phyloP scores from a whole-genome alignment of 2,329 filamentous ascomycete species.

The Stemphylium vesicarium region DNA sequence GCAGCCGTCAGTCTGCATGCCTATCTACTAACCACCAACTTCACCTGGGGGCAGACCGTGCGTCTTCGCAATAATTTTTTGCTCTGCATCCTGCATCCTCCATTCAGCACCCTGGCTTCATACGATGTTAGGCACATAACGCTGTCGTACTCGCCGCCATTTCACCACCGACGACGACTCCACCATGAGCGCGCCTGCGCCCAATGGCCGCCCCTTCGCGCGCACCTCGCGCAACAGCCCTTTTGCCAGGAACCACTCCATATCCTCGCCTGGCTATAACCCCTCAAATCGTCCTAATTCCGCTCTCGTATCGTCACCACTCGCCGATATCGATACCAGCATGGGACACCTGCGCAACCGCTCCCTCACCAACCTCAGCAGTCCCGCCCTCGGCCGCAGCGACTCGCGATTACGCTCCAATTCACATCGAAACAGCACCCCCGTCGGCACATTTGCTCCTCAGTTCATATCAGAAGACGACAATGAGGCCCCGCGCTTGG shows the following conservation, averaged over 20 bases:
- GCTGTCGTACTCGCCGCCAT: slow-evolving; percentile 30
- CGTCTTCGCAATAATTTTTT: slow-evolving; percentile 39
- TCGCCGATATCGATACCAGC: slow-evolving; percentile 50
- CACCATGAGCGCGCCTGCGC: slow-evolving; percentile 62
- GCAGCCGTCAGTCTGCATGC: slow-evolving; percentile 22
- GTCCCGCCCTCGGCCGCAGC: slow-evolving; percentile 39
- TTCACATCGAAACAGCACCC: slow-evolving; percentile 68
- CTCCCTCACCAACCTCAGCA: slow-evolving; percentile 63
- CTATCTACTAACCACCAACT: slow-evolving; percentile 16
- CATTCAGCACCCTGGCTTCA: slow-evolving; percentile 2
- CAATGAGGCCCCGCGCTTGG: slow-evolving; percentile 63
- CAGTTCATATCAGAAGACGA: slow-evolving; percentile 90
- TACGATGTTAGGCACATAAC: slow-evolving; percentile 36
- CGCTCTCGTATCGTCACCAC: slow-evolving; percentile 70
- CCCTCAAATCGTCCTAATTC: slow-evolving; percentile 72
- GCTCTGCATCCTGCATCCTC: slow-evolving; percentile 5
- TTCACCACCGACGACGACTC: slow-evolving; percentile 19
- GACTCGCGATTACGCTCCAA: slow-evolving; percentile 59
- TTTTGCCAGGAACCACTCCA: slow-evolving; percentile 71
- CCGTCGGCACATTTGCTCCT: slow-evolving; percentile 88
- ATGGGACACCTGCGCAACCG: slow-evolving; percentile 70
- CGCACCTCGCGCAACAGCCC: slow-evolving; percentile 74
- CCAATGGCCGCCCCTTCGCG: slow-evolving; percentile 68
- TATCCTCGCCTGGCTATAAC: slow-evolving; percentile 63
- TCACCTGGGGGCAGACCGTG: slow-evolving; percentile 15